Evolutionary conservation across 2,329 filamentous ascomycete genomes (phyloP).

Genomic region (Trichoderma guizhouense): DNA sequence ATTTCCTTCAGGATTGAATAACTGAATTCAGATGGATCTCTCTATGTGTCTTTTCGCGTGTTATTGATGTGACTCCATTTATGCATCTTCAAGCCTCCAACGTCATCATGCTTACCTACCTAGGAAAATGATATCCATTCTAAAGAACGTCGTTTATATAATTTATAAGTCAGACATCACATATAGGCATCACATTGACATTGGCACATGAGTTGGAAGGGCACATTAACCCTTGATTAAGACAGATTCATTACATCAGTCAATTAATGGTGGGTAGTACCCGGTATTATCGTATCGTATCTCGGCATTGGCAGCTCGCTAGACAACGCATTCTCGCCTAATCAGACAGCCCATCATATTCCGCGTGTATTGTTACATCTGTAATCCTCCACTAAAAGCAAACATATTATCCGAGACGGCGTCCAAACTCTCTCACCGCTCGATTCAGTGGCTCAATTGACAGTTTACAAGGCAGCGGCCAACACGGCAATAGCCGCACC

Average conservation of each 20-base stretch:
- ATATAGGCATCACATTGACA: background rate
- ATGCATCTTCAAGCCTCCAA: background rate
- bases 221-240: no score
- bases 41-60: background rate
- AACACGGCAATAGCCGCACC: conserved; percentile 30
- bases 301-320: background rate
- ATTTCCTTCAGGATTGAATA: no score
- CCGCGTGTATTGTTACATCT: background rate
- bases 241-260: background rate
- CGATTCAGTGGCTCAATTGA: background rate
- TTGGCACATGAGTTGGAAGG: no score
- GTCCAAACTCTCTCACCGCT: background rate
- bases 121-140: no score
- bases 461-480: conserved; percentile 28
- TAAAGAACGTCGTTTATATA: background rate
- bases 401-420: background rate
- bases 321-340: background rate
- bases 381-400: background rate
- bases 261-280: background rate
- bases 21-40: background rate
- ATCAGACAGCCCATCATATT: background rate
- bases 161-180: background rate
- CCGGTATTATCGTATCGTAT: background rate
- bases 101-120: background rate
- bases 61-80: background rate